These are phyloP conservation scores for Lyophyllum atratum DNA, from an alignment of 768 basidiomycete species.

Conservation along the genomic window DNA sequence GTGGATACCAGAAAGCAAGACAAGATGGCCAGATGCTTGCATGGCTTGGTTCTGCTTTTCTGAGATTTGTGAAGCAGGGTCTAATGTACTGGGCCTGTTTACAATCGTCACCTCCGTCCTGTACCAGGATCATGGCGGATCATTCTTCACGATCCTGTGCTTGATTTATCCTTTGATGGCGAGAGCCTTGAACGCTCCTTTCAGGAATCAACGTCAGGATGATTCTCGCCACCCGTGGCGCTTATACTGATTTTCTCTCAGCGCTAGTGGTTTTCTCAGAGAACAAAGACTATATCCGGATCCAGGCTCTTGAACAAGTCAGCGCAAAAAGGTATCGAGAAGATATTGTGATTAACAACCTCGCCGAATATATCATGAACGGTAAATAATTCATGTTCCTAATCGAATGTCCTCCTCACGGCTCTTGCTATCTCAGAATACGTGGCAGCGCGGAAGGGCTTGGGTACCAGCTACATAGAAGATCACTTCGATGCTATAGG, in stretches of 20 bases:
- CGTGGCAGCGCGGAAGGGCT: conserved; percentile 17
- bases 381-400: conserved; percentile 15
- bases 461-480: conserved; percentile 20
- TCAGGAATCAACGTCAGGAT: conserved; percentile 7
- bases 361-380: conserved; percentile 29
- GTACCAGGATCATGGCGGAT: conserved; percentile 5
- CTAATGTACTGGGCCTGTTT: conserved; percentile 4
- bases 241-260: not conserved
- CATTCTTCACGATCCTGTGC: conserved; percentile 8
- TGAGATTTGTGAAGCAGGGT: conserved; percentile 1
- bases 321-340: conserved; percentile 26
- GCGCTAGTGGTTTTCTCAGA: conserved; percentile 2
- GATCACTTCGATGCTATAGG: conserved; percentile 17
- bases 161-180: conserved; percentile 12
- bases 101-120: conserved; percentile 13
- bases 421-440: conserved; percentile 24
- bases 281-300: conserved; percentile 7
- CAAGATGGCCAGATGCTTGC: not conserved
- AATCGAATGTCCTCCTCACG: not conserved
- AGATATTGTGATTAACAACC: conserved; percentile 39
- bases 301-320: not conserved
- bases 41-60: conserved; percentile 4
- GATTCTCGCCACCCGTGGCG: not conserved
- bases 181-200: not conserved
- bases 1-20: conserved; percentile 1